These are phyloP conservation scores for Teunomyces stri DNA, from an alignment of 805 yeast genomes.

Conservation along the genomic window DNA sequence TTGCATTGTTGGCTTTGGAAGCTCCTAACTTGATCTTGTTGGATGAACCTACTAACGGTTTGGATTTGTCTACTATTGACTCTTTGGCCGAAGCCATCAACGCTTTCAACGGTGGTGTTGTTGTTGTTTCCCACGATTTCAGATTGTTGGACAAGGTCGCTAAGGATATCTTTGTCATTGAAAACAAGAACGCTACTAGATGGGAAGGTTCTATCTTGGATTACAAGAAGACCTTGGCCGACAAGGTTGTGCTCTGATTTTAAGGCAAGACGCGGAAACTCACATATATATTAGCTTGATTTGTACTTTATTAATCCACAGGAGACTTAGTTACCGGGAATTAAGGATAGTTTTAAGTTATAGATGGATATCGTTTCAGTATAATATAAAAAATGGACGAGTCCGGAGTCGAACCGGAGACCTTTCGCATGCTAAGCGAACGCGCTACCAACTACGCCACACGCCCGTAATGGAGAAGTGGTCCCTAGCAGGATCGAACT, in stretches of 20 bases:
- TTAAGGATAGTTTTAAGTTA: no score
- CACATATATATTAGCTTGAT: slow-evolving; percentile 1
- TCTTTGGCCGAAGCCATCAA: slow-evolving; percentile 96
- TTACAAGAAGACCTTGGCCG: slow-evolving; percentile 93
- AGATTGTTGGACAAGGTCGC: slow-evolving; percentile 96
- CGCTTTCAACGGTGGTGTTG: slow-evolving; percentile 95
- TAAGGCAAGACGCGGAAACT: slow-evolving; percentile 1
- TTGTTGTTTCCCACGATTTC: slow-evolving; percentile 98
- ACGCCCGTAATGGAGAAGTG: slow-evolving; percentile 46
- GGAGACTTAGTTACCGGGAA: not conserved
- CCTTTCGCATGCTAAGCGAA: slow-evolving; percentile 79
- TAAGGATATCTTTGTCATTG: slow-evolving; percentile 94
- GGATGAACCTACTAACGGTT: slow-evolving; percentile 99
- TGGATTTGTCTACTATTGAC: slow-evolving; percentile 97
- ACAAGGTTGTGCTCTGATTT: slow-evolving; percentile 67
- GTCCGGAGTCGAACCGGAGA: slow-evolving; percentile 78
- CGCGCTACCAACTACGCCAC: slow-evolving; percentile 86
- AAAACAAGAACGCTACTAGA: slow-evolving; percentile 90
- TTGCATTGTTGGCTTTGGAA: slow-evolving; percentile 92
- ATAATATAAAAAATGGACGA: slow-evolving; percentile 53
- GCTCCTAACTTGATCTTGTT: slow-evolving; percentile 89
- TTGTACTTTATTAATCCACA: slow-evolving; percentile 1
- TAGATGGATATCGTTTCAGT: no score
- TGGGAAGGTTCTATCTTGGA: slow-evolving; percentile 92
- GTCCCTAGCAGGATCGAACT: slow-evolving; percentile 43